Evolutionary conservation across 305 asterid species (phyloP), one percentile per base, ranked within the genome.

Genomic region (Fraxinus greggii): DNA sequence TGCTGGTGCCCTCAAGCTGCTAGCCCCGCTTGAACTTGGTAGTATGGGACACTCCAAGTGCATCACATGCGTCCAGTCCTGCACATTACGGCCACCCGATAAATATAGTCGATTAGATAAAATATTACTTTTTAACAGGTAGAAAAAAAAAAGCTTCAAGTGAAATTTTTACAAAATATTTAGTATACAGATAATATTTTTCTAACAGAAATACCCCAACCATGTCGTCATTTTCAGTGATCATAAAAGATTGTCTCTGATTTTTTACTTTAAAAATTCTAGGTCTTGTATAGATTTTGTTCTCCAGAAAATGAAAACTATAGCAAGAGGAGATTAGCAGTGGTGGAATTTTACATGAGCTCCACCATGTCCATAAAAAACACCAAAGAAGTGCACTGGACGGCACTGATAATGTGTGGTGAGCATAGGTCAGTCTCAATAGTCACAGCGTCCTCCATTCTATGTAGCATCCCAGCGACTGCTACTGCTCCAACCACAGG

Each of bases 341-440:
- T 28, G 35, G 35, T 3, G 35, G 2, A 36, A 24, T 26, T 65
- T 77, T 87, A 89, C 90, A 38, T 87, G 91, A 54, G 83, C 17
- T 24, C 92, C 89, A 9, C 91, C 92, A 75, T 89, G 91, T 23
- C 93, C 93, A 26, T 87, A 90, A 28, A 32, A 90, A 40, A 89
- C 87, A 12, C 86, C 91, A 28, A 89, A 85, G 83, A 76, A 87
- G 80, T 89, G 90, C 70, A 86, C 29, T 2, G 88, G 89, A 5
- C 54, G 82, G 74, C 67, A 6, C 1, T 23, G 36, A 65, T 87
- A 48, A 90, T 82, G 28, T 10, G 40, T 29, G 91, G 89, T 2
- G 75, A 36, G 79, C 88, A 86, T 23, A 87, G 87, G 51, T 36
- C 75, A 1, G 84, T 75, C 10, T 31, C 12, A 10, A 89, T 32